A percentile compares a stretch with the other conserved stretches of the same genome.
Conservation (phyloP, 2,329 filamentous ascomycete genomes). For the Parafenestella ontariensis region DNA sequence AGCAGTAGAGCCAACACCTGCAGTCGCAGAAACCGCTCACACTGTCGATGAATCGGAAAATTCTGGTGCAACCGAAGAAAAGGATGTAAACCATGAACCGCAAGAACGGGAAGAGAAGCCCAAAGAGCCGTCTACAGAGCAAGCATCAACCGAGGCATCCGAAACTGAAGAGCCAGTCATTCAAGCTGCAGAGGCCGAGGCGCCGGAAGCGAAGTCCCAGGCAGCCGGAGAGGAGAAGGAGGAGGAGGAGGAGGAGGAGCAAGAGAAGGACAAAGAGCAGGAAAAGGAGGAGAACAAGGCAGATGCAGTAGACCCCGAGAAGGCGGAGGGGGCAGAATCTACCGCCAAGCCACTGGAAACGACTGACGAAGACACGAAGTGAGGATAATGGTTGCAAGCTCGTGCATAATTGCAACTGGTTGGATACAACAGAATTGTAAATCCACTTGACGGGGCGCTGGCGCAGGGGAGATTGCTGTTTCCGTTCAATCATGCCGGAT, state of each 20-base stretch:
- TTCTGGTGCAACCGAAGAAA: slow-evolving; percentile 25
- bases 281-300: background rate
- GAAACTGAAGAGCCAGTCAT: slow-evolving; percentile 4
- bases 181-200: slow-evolving; percentile 4
- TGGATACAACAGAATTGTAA: no score
- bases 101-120: slow-evolving; percentile 14
- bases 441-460: no score
- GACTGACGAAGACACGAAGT: slow-evolving; percentile 11
- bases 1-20: slow-evolving; percentile 28
- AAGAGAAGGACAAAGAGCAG: background rate
- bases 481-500: no score
- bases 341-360: slow-evolving; percentile 12
- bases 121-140: slow-evolving; percentile 8
- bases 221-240: background rate
- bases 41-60: slow-evolving; percentile 23
- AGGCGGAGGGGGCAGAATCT: slow-evolving; percentile 18
- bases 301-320: slow-evolving; percentile 13
- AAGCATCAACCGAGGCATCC: slow-evolving; percentile 3
- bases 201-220: background rate
- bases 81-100: slow-evolving; percentile 14
- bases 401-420: background rate
- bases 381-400: slow-evolving; percentile 1
- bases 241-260: background rate
- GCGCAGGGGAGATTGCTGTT: no score
- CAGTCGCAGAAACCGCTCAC: slow-evolving; percentile 11